Evolutionary conservation across 208 protist genomes (phyloP).

Genomic region (Trypanosoma lewisi): DNA sequence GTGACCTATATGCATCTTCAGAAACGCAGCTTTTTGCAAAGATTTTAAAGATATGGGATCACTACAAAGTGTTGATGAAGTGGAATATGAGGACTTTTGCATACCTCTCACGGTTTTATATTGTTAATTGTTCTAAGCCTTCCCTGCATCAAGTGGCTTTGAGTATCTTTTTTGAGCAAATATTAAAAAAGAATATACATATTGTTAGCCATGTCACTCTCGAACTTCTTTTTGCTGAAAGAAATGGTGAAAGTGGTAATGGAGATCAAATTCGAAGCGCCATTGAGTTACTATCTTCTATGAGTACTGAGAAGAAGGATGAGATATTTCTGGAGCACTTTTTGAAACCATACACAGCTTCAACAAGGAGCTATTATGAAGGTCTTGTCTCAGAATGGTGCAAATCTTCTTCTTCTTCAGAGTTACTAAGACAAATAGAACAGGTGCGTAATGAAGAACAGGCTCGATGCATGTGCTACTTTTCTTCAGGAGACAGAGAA

Average conservation of each 20-base stretch:
- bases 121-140: constrained; percentile 80
- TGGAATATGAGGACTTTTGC: constrained; percentile 82
- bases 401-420: constrained; percentile 25
- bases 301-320: constrained; percentile 60
- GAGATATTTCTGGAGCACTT: constrained; percentile 74
- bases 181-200: constrained; percentile 64
- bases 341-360: constrained; percentile 57
- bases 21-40: constrained; percentile 63
- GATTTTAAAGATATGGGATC: constrained; percentile 68
- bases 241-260: constrained; percentile 35
- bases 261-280: constrained; percentile 50
- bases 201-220: constrained; percentile 58
- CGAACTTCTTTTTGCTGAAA: constrained; percentile 42
- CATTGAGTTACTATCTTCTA: constrained; percentile 71
- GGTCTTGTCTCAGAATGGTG: constrained; percentile 41
- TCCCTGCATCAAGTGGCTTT: constrained; percentile 75
- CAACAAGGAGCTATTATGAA: constrained; percentile 58
- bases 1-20: constrained; percentile 41
- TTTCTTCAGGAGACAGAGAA: constrained; percentile 46
- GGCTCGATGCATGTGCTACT: constrained; percentile 57
- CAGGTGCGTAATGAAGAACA: constrained; percentile 43
- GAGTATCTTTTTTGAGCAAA: constrained; percentile 81
- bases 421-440: constrained; percentile 45
- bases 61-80: constrained; percentile 83
- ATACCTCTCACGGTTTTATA: constrained; percentile 87